Evolutionary conservation across 2,329 filamentous ascomycete genomes (phyloP).

Genomic region (Raffaelea ambrosiae): DNA sequence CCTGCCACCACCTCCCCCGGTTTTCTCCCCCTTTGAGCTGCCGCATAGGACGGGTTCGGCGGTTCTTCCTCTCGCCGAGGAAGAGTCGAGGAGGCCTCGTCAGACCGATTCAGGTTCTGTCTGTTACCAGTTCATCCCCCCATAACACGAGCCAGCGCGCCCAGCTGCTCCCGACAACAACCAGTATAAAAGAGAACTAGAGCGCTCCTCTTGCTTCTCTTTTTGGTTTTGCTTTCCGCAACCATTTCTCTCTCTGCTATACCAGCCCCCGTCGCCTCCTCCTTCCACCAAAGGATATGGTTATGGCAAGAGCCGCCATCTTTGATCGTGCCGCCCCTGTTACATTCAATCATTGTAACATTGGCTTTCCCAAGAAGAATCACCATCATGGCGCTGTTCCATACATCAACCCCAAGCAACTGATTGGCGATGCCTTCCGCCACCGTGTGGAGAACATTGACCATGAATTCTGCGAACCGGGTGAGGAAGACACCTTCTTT

Average conservation of each 20-base stretch:
- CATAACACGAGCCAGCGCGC: conserved; percentile 55
- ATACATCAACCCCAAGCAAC: conserved; percentile 51
- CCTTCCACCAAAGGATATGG: conserved; percentile 40
- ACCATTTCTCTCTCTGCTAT: not conserved
- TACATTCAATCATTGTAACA: conserved; percentile 38
- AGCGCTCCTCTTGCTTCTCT: no score
- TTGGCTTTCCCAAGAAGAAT: conserved; percentile 36
- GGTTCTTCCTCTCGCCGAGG: conserved; percentile 99
- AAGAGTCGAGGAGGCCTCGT: conserved; percentile 99
- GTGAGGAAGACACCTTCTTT: conserved; percentile 97
- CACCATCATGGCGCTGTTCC: conserved; percentile 26
- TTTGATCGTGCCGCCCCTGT: conserved; percentile 45
- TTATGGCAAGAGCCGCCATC: conserved; percentile 52
- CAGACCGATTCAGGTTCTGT: conserved; percentile 83
- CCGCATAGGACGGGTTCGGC: conserved; percentile 98
- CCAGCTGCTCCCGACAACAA: not conserved
- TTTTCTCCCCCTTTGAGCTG: conserved; percentile 72
- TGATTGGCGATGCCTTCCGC: conserved; percentile 83
- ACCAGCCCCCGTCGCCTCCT: no score
- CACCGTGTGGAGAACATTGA: conserved; percentile 77
- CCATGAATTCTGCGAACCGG: conserved; percentile 77
- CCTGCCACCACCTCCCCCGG: conserved; percentile 40
- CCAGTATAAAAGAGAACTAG: not conserved
- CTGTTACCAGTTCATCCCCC: conserved; percentile 91
- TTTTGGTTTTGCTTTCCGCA: conserved; percentile 11